These are phyloP conservation scores for Neostapfia colusana DNA, from an alignment of 176 grass and related monocot genomes.

Conservation along the genomic window DNA sequence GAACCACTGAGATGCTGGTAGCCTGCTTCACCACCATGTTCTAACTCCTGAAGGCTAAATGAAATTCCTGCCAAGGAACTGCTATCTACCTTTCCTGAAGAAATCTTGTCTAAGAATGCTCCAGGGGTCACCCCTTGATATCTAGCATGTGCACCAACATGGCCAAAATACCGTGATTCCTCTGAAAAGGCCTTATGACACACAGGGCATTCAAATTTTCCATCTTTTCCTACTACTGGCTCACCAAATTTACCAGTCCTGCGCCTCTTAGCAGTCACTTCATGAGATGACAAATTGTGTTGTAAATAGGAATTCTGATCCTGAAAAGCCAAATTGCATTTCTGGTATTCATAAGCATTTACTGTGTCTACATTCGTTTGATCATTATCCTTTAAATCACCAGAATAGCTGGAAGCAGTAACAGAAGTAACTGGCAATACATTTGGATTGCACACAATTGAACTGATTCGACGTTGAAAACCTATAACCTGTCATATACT, in stretches of 20 bases:
- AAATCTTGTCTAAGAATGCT: constrained; percentile 41
- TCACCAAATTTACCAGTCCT: constrained; percentile 51
- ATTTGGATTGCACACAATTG: constrained; percentile 32
- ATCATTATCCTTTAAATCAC: constrained; percentile 35
- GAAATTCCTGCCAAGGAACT: constrained; percentile 35
- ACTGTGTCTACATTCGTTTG: constrained; percentile 21
- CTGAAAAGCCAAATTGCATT: constrained; percentile 59
- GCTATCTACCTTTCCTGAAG: constrained; percentile 31
- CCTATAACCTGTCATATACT: constrained; percentile 49
- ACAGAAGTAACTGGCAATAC: constrained; percentile 33
- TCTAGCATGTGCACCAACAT: constrained; percentile 76
- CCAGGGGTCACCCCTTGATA: constrained; percentile 62
- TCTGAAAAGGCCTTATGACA: constrained; percentile 73
- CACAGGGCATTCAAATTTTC: constrained; percentile 77
- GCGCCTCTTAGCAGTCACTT: constrained; percentile 62
- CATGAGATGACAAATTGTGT: constrained; percentile 61
- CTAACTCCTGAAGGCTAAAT: constrained; percentile 35
- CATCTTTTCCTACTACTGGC: constrained; percentile 63
- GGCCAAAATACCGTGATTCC: constrained; percentile 65
- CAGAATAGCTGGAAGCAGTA: constrained; percentile 25
- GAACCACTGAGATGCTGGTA: constrained; percentile 33
- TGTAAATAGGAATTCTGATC: constrained; percentile 57
- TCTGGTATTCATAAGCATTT: constrained; percentile 48
- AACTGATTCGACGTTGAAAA: constrained; percentile 42
- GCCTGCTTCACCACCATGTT: constrained; percentile 1